Evolutionary conservation across 257 asterid species (phyloP).

Genomic region (Echium plantagineum): DNA sequence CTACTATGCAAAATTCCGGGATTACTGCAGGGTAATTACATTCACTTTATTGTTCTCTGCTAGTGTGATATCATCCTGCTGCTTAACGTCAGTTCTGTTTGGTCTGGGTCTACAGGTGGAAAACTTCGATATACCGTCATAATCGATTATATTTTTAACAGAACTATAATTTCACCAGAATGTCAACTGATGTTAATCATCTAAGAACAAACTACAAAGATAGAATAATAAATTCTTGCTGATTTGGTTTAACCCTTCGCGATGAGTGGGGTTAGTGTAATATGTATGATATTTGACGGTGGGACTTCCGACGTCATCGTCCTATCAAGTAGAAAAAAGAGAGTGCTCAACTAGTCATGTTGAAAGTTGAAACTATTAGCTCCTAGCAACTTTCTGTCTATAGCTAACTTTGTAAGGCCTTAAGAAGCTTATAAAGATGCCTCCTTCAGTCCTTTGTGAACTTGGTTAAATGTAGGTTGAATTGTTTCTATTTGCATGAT

Average conservation of each 20-base stretch:
- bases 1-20: constrained; percentile 79
- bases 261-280: too few relatives aligned
- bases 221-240: too few relatives aligned
- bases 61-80: background rate
- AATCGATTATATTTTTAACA: too few relatives aligned
- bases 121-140: background rate
- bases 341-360: background rate
- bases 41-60: too few relatives aligned
- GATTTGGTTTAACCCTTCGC: too few relatives aligned
- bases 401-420: background rate
- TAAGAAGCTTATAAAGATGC: background rate
- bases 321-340: background rate
- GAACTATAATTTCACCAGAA: background rate
- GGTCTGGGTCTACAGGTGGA: background rate
- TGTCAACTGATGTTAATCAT: too few relatives aligned
- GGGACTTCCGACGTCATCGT: background rate
- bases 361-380: background rate
- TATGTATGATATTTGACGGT: background rate
- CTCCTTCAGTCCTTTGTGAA: background rate
- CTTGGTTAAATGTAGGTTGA: background rate
- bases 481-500: background rate
- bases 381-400: background rate
- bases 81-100: background rate
- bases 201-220: too few relatives aligned
- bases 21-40: constrained; percentile 63